Evolutionary conservation across 2,329 filamentous ascomycete species (phyloP), one percentile per base, ranked within the genome.

Genomic region (Cladosporium sp.): DNA sequence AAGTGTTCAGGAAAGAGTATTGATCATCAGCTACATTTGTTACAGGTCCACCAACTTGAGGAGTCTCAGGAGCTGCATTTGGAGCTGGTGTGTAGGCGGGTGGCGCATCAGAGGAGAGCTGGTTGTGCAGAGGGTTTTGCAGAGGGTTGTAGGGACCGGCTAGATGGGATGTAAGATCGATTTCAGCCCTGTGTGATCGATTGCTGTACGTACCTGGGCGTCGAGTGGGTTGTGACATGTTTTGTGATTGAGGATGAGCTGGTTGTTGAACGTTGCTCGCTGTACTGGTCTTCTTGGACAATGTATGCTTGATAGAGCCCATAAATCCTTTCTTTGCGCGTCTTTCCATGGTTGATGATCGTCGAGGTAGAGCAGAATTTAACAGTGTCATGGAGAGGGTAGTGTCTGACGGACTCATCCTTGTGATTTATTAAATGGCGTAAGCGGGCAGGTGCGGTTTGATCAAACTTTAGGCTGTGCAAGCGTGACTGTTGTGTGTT

Each of bases 1-100:
- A 96, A 13, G 77, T 77, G 37, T 71, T 67, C 4, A 97, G 82
- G 65, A 95, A 95, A 2, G 83, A 79, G 64, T 88, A 93, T 2
- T 77, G 80, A 60, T 89, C 85, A 58, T 89, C 84, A 18, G 70
- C 68, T 7, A 66, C 53, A 7, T 57, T 43, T 3, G 32, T n/a
- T 36, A n/a, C 13, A 36, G 32, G 7, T 7, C 6, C 15, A 7
- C 7, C 15, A 4, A 18, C 4, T 17, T 36, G 12, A 2, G 56
- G 32, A 32, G 54, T 32, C n/a, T 34, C 12, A 9, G 64, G 57
- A 3, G 60, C 65, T 9, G 68, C 67, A 48, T 75, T 73, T 7
- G 72, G 63, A 40, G 71, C 69, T 43, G 74, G 69, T 12, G 70
- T 65, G 41, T 76, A 74, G 34, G 64, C 60, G 47, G 64, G 64